Evolutionary conservation across 1,139 yeast genomes (phyloP).

Genomic region (Yamadazyma oceani): DNA sequence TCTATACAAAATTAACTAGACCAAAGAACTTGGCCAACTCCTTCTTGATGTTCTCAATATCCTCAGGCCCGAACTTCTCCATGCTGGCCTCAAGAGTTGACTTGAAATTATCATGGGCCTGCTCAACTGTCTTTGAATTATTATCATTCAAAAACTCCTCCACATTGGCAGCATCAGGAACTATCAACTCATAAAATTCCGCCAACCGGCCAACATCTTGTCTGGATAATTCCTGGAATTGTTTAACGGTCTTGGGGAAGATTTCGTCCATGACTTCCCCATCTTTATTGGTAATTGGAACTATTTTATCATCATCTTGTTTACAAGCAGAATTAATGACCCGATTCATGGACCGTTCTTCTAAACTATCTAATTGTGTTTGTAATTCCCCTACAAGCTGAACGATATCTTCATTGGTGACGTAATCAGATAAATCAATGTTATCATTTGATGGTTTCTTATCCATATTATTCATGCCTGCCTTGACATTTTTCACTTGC

Average conservation of each 20-base stretch:
- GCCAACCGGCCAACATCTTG: constrained; percentile 52
- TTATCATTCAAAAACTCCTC: constrained; percentile 49
- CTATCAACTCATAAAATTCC: constrained; percentile 67
- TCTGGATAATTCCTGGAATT: constrained; percentile 49
- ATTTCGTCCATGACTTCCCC: constrained; percentile 63
- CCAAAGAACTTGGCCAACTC: constrained; percentile 73
- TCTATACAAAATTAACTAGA: constrained; percentile 20
- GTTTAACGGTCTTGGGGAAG: constrained; percentile 62
- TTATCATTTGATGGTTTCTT: constrained; percentile 9
- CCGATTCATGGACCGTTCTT: constrained; percentile 64
- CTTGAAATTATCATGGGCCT: constrained; percentile 31
- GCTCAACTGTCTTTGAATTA: constrained; percentile 26
- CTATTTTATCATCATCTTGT: constrained; percentile 17
- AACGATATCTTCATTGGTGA: constrained; percentile 79
- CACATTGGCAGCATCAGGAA: constrained; percentile 49
- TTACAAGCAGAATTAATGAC: constrained; percentile 42
- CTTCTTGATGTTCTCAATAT: constrained; percentile 53
- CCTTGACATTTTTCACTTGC: constrained; percentile 55
- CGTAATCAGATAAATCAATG: constrained; percentile 59
- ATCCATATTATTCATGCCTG: constrained; percentile 35
- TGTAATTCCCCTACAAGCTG: constrained; percentile 87
- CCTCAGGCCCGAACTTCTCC: constrained; percentile 25
- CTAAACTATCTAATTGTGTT: constrained; percentile 74
- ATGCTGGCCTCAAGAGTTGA: constrained; percentile 43
- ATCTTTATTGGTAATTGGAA: constrained; percentile 56